phyloP scores from a whole-genome alignment of 73 alveolate genomes.

The Durusdinium trenchii region DNA sequence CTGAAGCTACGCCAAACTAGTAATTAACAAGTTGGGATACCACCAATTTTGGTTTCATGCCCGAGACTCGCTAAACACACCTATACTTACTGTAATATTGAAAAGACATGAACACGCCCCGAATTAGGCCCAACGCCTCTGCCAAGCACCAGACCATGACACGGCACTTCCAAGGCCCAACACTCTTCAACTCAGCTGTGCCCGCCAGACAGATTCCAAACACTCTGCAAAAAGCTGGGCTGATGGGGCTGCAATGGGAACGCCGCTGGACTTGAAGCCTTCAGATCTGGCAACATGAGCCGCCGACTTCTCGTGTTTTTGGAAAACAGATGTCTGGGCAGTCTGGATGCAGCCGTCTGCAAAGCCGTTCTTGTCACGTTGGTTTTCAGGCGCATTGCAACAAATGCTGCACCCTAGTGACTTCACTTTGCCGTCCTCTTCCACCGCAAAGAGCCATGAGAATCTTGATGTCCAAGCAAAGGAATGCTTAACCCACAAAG shows the following conservation, averaged over 20 bases:
- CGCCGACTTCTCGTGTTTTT: conserved; percentile 33
- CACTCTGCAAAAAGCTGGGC: conserved; percentile 32
- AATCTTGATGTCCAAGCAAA: neutral
- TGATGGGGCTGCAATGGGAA: conserved; percentile 37
- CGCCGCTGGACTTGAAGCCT: neutral
- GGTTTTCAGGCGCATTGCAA: neutral
- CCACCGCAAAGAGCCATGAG: conserved; percentile 41
- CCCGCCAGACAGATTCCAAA: conserved; percentile 43
- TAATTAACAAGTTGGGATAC: no score
- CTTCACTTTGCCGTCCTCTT: conserved; percentile 34
- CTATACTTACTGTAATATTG: neutral
- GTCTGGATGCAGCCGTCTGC: neutral
- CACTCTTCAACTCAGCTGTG: conserved; percentile 9
- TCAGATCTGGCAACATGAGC: conserved; percentile 16
- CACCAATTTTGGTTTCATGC: no score
- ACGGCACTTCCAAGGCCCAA: conserved; percentile 30
- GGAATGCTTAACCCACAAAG: conserved; percentile 28
- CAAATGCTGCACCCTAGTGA: conserved; percentile 30
- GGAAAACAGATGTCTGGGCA: conserved; percentile 47
- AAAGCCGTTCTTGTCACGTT: conserved; percentile 38
- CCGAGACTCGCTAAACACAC: neutral
- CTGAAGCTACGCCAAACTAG: no score
- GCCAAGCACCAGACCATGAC: conserved; percentile 37
- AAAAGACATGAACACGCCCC: neutral
- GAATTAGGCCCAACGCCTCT: neutral